Base-by-base conservation (phyloP, 2,329 filamentous ascomycete species). In the Tetracladium maxilliforme region DNA sequence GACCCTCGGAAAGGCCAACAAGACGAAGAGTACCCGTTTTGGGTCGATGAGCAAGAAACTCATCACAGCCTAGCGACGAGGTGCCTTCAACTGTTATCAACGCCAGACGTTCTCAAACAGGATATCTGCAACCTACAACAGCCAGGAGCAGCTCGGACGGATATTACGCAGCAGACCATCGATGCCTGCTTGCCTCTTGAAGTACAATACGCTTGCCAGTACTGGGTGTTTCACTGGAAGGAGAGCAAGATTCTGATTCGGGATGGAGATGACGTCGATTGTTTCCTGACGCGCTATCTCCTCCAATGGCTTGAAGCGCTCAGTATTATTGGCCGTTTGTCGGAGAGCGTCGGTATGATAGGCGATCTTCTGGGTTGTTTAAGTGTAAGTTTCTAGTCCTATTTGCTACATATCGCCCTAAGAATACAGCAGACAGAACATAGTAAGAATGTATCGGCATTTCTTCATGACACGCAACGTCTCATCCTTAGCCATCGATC, bases 161-260 rank as follows among this genome's bases (percentile, higher is more conserved):
- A 40, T 8, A 30, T 51, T 8, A 29, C 39, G 14, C 23, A 23
- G 8, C 14, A 32, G 14, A 31, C 22, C 18, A 37, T 48, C 16
- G 36, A 36, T 16, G 29, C 19, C 21, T 35, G 7, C 32, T 31
- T 45, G 14, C 37, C 47, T 6, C 13, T 37, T 6, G 40, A 47
- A 9, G 15, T 54, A 7, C 37, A 43, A 27, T 61, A 60, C 39
- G 51, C 49, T 10, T 55, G 47, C 32, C 38, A 36, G 3, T 52
- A 55, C 31, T 59, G 50, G 52, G 35, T 41, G 2, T 29, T 44
- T n/a, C 52, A 57, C 26, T 27, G 40, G 8, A 29, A 40, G 31
- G 27, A 38, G 16, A 43, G 42, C 33, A 33, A 30, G 22, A 17
- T 29, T 26, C 32, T 32, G 19, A 38, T 49, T 25, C 30, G 25